These are phyloP conservation scores for button mushroom (Agaricus bisporus) DNA, from an alignment of 768 basidiomycete genomes.

Conservation along the genomic window DNA sequence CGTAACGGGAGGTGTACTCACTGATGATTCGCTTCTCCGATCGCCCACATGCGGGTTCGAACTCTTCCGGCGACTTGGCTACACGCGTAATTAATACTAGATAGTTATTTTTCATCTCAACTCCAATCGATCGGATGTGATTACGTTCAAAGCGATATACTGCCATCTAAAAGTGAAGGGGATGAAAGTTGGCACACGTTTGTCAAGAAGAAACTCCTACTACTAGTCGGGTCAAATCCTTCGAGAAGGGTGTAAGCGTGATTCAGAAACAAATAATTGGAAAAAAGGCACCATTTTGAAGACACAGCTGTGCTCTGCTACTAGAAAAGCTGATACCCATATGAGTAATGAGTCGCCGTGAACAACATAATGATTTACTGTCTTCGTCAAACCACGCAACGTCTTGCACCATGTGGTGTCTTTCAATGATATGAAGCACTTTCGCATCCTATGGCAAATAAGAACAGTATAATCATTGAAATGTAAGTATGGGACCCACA, in stretches of 20 bases:
- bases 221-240: slow-evolving; percentile 3
- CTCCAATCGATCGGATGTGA: slow-evolving; percentile 1
- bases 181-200: background rate
- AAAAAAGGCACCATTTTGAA: slow-evolving; percentile 3
- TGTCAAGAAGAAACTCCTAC: background rate
- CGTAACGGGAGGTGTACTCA: background rate
- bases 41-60: slow-evolving; percentile 3
- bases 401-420: background rate
- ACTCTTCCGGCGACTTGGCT: slow-evolving; percentile 1
- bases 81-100: slow-evolving; percentile 2
- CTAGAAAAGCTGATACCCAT: background rate
- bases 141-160: slow-evolving; percentile 7
- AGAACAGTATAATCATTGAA: background rate
- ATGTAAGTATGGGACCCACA: background rate
- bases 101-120: slow-evolving; percentile 4
- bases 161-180: background rate
- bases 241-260: background rate
- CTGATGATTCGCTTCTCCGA: slow-evolving; percentile 6
- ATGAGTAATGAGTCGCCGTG: background rate
- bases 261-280: background rate
- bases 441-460: background rate
- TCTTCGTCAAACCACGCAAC: slow-evolving; percentile 4
- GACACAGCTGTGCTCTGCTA: slow-evolving; percentile 7
- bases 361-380: background rate
- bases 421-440: background rate